Evolutionary conservation across 768 basidiomycete genomes (phyloP).

Genomic region (Tricholoma saponaceum): DNA sequence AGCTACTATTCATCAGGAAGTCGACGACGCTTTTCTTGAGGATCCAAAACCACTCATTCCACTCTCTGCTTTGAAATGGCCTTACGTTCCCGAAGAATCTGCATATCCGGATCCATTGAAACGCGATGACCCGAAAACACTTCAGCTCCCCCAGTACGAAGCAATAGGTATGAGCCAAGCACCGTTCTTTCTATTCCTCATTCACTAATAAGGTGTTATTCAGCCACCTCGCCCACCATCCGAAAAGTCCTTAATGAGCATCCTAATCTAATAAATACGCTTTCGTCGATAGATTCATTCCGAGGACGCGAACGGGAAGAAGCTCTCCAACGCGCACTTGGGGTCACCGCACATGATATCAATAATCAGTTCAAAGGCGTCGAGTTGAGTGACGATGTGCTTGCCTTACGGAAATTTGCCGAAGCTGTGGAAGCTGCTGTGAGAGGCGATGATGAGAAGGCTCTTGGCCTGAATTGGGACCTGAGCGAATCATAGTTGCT

Average conservation of each 20-base stretch:
- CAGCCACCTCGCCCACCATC: conserved; percentile 66
- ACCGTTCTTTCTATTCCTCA: not conserved
- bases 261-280: conserved; percentile 45
- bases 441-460: conserved; percentile 45
- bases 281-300: conserved; percentile 56
- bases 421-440: conserved; percentile 68
- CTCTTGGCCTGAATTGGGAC: conserved; percentile 66
- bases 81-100: conserved; percentile 78
- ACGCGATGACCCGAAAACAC: conserved; percentile 78
- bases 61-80: conserved; percentile 78
- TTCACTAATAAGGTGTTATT: not conserved
- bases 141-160: conserved; percentile 73
- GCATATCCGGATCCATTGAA: conserved; percentile 82
- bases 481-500: not conserved
- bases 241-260: conserved; percentile 51
- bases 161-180: conserved; percentile 55
- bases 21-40: conserved; percentile 20
- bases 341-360: conserved; percentile 47
- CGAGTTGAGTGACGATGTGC: conserved; percentile 45
- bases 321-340: conserved; percentile 62
- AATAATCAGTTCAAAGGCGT: conserved; percentile 21
- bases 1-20: conserved; percentile 4
- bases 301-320: conserved; percentile 63
- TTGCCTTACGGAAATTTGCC: conserved; percentile 53
- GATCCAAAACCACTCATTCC: conserved; percentile 50